Base-by-base conservation (phyloP, 805 yeast genomes). In the Saturnispora kantuleensis region DNA sequence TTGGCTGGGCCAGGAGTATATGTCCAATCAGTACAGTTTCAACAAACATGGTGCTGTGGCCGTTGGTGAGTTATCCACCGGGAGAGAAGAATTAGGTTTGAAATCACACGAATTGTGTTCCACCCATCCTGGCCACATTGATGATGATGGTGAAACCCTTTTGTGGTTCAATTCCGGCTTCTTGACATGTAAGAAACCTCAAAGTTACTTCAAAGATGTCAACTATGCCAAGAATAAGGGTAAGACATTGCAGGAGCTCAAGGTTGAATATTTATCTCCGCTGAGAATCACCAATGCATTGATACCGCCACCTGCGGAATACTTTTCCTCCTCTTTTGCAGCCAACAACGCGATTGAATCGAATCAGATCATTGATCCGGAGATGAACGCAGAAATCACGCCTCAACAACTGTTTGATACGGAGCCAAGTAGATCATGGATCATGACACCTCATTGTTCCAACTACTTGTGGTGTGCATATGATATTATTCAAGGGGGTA, bases 161-260 rank as follows among this genome's bases (percentile, higher is more conserved):
- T 54, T 79, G 3, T 82, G 88, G 87, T 68, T 81, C 38, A 81
- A 82, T 54, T 81, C 86, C 13, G 90, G 90, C 0, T 70, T 80
- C 57, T 66, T 70, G 40, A 74, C 69, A 41, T 82, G 88, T 60
- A 75, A 76, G 51, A 64, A 70, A 47, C 63, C 64, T 16, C 61
- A 66, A 31, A 62, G 66, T 15, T 70, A 68, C 35, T 56, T 56
- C 38, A 62, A 61, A 21, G 73, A 69, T 52, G 61, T 65, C 40
- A 58, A 60, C 37, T 58, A 49, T 46, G 60, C 57, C 33, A 52
- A 59, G 45, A 56, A 60, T 43, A 45, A 51, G 16, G 62, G 51
- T 16, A 52, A 53, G 30, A 32, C 53, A 2, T 47, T 56, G 32
- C 52, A 57, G n/a, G 58, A 62, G n/a, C 50, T 69, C 42, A 59